Base-by-base conservation (phyloP, 176 grass and related monocot genomes). In the Oryza meyeriana region DNA sequence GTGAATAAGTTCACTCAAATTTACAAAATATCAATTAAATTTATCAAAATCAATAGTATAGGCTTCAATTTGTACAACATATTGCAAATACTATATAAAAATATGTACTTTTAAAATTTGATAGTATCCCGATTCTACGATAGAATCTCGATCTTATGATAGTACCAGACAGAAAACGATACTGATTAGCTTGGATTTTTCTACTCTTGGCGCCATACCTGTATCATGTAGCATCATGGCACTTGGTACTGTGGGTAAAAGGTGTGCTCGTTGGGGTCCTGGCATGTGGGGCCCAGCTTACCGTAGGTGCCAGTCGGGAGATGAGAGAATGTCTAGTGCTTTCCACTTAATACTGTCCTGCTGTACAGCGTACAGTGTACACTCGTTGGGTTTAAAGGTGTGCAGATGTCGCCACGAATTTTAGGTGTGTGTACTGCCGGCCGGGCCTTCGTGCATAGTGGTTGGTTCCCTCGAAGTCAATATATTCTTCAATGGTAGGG, bases 181-280 rank as follows among this genome's bases (percentile, higher is more conserved):
- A n/a, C n/a, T n/a, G n/a, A n/a, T n/a, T n/a, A n/a, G n/a, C n/a
- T n/a, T n/a, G 8, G 31, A 17, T 64, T 77, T 77, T 69, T 80
- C 69, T 62, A 68, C 22, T n/a, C 73, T 16, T 57, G 39, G 86
- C 67, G 68, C 81, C 59, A 71, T 59, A 79, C 35, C 12, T 33
- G 52, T n/a, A 10, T 38, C 24, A 9, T 6, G 70, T 34, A 3
- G 44, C 1, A 6, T 40, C 12, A 16, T 28, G 22, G 4, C 31
- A 38, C 25, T 48, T 69, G 28, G 30, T 63, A 10, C 17, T 3
- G 57, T 30, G 25, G 5, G 33, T 8, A 29, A 68, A 55, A 55
- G 38, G 34, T 24, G 28, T 28, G 4, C 61, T 44, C 38, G 1
- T 58, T 39, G 55, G 14, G 45, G 77, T 20, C 42, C 44, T 18